These are phyloP conservation scores for Polyporus tsugae DNA, from an alignment of 1,284 basidiomycete species.

Conservation along the genomic window DNA sequence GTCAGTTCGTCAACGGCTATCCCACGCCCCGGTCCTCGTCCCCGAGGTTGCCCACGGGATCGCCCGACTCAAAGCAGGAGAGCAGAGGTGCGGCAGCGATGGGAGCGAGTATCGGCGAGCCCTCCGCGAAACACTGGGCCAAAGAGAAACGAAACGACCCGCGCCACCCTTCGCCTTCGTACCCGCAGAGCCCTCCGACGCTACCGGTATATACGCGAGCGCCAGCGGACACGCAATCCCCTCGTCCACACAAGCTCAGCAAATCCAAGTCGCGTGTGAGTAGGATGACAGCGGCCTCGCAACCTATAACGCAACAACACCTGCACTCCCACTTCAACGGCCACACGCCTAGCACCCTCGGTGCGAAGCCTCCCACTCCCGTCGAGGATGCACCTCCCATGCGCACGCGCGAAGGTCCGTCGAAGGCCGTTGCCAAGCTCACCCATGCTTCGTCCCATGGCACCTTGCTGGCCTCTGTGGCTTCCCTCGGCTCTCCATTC, in stretches of 20 bases:
- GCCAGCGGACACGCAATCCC: constrained; percentile 23
- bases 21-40: constrained; percentile 32
- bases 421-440: constrained; percentile 10
- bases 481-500: constrained; percentile 31
- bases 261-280: constrained; percentile 35
- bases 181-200: constrained; percentile 18
- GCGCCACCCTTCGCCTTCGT: constrained; percentile 19
- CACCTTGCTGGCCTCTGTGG: not conserved
- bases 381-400: constrained; percentile 24
- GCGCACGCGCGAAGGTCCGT: constrained; percentile 18
- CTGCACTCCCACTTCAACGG: constrained; percentile 10
- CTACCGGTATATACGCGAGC: constrained; percentile 17
- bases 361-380: constrained; percentile 28
- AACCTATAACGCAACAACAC: constrained; percentile 6
- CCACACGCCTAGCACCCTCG: constrained; percentile 19
- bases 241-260: constrained; percentile 35
- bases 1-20: constrained; percentile 33
- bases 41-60: constrained; percentile 21
- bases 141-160: constrained; percentile 9
- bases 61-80: constrained; percentile 1
- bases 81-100: not conserved
- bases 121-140: not conserved
- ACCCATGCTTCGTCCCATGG: constrained; percentile 5
- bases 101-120: constrained; percentile 12
- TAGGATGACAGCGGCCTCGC: constrained; percentile 23